A percentile compares a stretch with the other conserved stretches of the same genome.
These are phyloP conservation scores for Cercospora sojina DNA, from an alignment of 2,329 filamentous ascomycete species.

Conservation along the genomic window DNA sequence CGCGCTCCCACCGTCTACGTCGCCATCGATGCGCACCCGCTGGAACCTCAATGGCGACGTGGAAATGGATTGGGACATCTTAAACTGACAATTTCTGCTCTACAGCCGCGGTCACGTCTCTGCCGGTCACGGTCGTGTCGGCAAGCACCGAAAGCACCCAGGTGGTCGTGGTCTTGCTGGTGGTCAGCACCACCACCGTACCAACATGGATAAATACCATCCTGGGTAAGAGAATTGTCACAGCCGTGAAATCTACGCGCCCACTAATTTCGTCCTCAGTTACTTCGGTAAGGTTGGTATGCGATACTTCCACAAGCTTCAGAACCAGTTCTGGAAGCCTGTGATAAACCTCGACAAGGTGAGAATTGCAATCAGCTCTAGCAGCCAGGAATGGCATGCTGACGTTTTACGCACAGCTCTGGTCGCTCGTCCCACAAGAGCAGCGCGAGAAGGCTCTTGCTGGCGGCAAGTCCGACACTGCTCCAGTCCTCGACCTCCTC, in stretches of 20 bases:
- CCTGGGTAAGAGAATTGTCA: constrained; percentile 56
- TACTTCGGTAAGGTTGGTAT: constrained; percentile 71
- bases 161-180: constrained; percentile 84
- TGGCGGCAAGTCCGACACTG: constrained; percentile 86
- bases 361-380: constrained; percentile 25
- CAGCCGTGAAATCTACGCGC: neutral
- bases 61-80: neutral
- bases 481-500: constrained; percentile 96
- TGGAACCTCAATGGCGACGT: neutral
- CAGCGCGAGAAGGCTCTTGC: constrained; percentile 88
- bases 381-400: neutral
- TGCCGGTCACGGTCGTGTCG: constrained; percentile 96
- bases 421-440: constrained; percentile 90
- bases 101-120: constrained; percentile 91
- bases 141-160: constrained; percentile 93
- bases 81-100: constrained; percentile 5
- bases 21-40: neutral
- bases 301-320: constrained; percentile 85
- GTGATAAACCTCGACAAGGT: constrained; percentile 99
- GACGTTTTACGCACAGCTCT: constrained; percentile 62
- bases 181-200: constrained; percentile 98
- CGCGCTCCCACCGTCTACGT: constrained; percentile 22
- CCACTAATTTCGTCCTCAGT: neutral
- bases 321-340: constrained; percentile 97
- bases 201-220: constrained; percentile 91